Conservation (phyloP, 805 yeast genomes). For the Lachancea mirantina region DNA sequence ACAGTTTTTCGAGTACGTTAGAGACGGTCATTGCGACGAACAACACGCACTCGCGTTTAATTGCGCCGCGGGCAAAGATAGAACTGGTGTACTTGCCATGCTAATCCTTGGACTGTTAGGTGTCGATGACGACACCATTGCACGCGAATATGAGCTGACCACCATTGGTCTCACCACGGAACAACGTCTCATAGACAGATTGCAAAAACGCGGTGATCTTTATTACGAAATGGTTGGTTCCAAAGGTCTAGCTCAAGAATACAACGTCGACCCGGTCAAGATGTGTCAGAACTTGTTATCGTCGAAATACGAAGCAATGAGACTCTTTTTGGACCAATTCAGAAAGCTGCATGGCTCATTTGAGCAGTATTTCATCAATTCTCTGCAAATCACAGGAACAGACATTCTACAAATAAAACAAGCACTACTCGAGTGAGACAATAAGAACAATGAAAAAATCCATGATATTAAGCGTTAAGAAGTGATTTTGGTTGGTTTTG, state of each 20-base stretch:
- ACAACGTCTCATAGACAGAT: constrained; percentile 15
- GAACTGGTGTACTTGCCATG: constrained; percentile 74
- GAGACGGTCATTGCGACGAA: constrained; percentile 35
- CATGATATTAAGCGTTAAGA: not conserved
- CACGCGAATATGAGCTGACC: constrained; percentile 74
- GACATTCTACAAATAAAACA: constrained; percentile 37
- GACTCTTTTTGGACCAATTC: constrained; percentile 50
- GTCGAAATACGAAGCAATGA: constrained; percentile 64
- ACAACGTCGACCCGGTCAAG: constrained; percentile 30
- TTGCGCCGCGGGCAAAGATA: constrained; percentile 83
- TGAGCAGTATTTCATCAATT: constrained; percentile 37
- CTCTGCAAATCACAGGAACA: constrained; percentile 38
- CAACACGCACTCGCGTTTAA: constrained; percentile 56
- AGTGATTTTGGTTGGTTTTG: not conserved
- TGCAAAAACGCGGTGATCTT: constrained; percentile 32
- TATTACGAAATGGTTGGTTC: constrained; percentile 29
- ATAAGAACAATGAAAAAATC: not conserved
- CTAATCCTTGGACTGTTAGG: constrained; percentile 55
- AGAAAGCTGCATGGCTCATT: constrained; percentile 48
- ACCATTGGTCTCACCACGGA: constrained; percentile 54
- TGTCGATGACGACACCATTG: constrained; percentile 56
- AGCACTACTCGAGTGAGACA: constrained; percentile 24
- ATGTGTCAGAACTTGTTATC: constrained; percentile 57
- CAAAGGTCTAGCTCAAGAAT: constrained; percentile 25
- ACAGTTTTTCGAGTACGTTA: constrained; percentile 45